Base-by-base conservation (phyloP, 495 filamentous ascomycete species). In the Penicillium chermesinum region DNA sequence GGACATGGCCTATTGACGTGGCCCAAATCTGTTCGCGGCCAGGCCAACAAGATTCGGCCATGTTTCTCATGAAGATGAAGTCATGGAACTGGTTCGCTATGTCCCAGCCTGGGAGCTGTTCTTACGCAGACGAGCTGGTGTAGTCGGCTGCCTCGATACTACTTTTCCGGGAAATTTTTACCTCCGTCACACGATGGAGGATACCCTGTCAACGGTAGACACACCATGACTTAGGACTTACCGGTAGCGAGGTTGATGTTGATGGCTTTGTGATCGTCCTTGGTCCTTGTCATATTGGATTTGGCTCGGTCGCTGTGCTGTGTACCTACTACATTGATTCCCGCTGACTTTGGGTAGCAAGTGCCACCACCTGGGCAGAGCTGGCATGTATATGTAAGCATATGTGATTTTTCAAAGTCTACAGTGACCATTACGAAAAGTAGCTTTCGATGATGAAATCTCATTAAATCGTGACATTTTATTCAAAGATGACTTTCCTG, bases 1-100 rank as follows among this genome's bases (percentile, higher is more conserved):
- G 59, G 52, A 43, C 46, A 43, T 14, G 12, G 16, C 27, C 18
- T 9, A 53, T 63, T 60, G 59, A 58, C 59, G 59, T 60, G 59
- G 57, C 57, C 41, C 33, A 39, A 12, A 46, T 53, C 43, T 22
- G 50, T 60, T 57, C 49, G 58, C 42, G 16, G 45, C 30, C 22
- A 30, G 25, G 25, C 10, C 25, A 10, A 10, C 25, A 30, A 5
- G 25, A 30, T 36, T 35, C 27, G 40, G 12, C 27, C 30, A 14
- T 35, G 7, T 41, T 51, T 20, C 50, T 53, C 43, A 55, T 61
- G 54, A 61, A 19, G 30, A n/a, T n/a, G n/a, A n/a, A n/a, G n/a
- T n/a, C n/a, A n/a, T n/a, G n/a, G n/a, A n/a, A n/a, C n/a, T n/a
- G n/a, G n/a, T n/a, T n/a, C n/a, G n/a, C n/a, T n/a, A n/a, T n/a